Percentiles rank a stretch among this genome's conserved stretches.
Conservation (phyloP, 2,329 filamentous ascomycete species). For the Colletotrichum tropicale region DNA sequence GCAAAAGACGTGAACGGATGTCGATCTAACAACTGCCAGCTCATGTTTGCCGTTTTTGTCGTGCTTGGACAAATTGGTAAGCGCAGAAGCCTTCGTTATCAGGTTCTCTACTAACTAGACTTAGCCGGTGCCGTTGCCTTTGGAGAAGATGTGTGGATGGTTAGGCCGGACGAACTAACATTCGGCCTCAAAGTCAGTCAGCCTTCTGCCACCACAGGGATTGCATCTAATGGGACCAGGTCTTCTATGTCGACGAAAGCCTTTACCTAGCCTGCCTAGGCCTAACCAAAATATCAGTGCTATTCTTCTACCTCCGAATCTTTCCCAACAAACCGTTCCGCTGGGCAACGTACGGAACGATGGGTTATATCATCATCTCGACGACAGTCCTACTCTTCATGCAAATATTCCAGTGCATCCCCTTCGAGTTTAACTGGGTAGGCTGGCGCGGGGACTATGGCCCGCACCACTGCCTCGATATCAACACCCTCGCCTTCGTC, state of each 20-base stretch:
- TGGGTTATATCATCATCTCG: constrained; percentile 28
- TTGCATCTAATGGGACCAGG: constrained; percentile 10
- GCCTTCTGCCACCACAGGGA: accelerated
- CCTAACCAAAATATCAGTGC: constrained; percentile 34
- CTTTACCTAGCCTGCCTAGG: constrained; percentile 35
- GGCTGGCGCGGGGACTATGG: constrained; percentile 33
- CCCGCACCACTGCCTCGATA: constrained; percentile 32
- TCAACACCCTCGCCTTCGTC: constrained; percentile 33
- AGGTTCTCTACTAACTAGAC: neutral
- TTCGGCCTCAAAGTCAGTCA: constrained; percentile 30
- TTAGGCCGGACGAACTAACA: constrained; percentile 29
- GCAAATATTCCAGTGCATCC: constrained; percentile 40
- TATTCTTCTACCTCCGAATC: constrained; percentile 37
- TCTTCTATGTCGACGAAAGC: constrained; percentile 33
- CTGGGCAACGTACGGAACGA: constrained; percentile 23
- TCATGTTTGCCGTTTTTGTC: constrained; percentile 35
- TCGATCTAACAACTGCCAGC: constrained; percentile 12
- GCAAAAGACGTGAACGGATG: neutral
- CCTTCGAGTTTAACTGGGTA: constrained; percentile 35
- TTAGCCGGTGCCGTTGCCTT: constrained; percentile 30
- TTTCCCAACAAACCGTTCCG: constrained; percentile 33
- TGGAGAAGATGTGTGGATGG: constrained; percentile 42
- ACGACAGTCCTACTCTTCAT: constrained; percentile 32
- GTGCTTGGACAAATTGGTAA: constrained; percentile 34
- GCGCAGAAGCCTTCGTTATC: neutral